Percentiles rank a stretch among this genome's conserved stretches.
phyloP scores from a whole-genome alignment of 176 grass and related monocot species.

The Ananas comosus region DNA sequence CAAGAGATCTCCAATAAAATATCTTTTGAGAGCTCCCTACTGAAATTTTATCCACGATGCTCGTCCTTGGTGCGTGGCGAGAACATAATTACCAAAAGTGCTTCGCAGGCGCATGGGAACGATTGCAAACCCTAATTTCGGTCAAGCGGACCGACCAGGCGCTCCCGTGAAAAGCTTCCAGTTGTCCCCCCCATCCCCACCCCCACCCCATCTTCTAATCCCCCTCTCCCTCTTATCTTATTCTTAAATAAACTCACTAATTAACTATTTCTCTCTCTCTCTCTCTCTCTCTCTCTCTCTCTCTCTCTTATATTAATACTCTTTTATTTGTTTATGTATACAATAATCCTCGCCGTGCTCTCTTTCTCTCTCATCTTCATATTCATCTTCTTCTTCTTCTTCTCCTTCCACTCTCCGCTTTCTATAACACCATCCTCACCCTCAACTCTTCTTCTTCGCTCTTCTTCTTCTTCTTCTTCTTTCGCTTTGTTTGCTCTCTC shows the following conservation, averaged over 20 bases:
- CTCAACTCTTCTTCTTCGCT: slow-evolving; percentile 10
- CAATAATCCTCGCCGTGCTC: slow-evolving; percentile 39
- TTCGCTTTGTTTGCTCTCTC: slow-evolving; percentile 7
- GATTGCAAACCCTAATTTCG: slow-evolving; percentile 33
- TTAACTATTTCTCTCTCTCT: slow-evolving; percentile 21
- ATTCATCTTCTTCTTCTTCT: not conserved
- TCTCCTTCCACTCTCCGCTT: not conserved
- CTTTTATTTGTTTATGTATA: slow-evolving; percentile 36
- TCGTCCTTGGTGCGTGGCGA: slow-evolving; percentile 16
- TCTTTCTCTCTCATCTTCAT: slow-evolving; percentile 8
- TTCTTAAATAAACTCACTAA: slow-evolving; percentile 16
- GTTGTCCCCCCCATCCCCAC: slow-evolving; percentile 34
- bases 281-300: no score
- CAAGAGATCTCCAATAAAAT: no score
- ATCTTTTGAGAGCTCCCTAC: not conserved
- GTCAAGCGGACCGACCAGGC: slow-evolving; percentile 57
- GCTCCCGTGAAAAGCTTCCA: slow-evolving; percentile 40
- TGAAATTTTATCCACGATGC: not conserved
- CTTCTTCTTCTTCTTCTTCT: slow-evolving; percentile 27
- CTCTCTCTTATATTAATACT: slow-evolving; percentile 36
- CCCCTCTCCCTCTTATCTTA: slow-evolving; percentile 29
- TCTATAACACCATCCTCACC: not conserved
- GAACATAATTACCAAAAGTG: slow-evolving; percentile 30
- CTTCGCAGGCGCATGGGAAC: slow-evolving; percentile 32
- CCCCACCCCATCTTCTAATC: not conserved